A percentile compares a stretch with the other conserved stretches of the same genome.
Conservation (phyloP, 2,329 filamentous ascomycete species). For the Alternaria conjuncta region DNA sequence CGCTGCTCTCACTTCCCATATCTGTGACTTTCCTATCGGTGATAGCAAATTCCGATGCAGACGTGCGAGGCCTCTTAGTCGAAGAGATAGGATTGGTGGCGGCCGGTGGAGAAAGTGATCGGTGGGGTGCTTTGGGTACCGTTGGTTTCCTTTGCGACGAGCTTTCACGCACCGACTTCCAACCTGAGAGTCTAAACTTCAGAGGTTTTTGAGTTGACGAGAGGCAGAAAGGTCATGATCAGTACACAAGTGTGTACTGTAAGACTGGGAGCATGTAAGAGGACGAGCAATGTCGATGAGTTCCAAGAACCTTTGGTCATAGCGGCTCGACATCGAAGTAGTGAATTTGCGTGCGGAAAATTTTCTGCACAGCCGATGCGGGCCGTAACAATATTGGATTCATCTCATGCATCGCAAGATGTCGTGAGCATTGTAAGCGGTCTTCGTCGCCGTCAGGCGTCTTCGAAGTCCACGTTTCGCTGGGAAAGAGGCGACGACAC, state of each 20-base stretch:
- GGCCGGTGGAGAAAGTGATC: too few species aligned
- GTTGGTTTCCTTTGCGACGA: not conserved
- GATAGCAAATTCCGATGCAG: not conserved
- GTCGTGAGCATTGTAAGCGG: not conserved
- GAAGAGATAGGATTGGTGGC: too few species aligned
- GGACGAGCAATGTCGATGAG: not conserved
- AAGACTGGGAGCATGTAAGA: not conserved
- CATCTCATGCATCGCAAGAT: not conserved
- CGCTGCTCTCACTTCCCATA: not conserved
- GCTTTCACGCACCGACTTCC: not conserved
- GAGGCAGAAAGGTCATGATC: not conserved
- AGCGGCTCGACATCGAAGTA: too few species aligned
- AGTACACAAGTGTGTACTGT: not conserved
- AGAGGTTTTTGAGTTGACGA: too few species aligned
- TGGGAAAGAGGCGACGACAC: not conserved
- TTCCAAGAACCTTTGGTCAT: not conserved
- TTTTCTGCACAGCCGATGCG: not conserved
- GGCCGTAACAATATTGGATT: not conserved
- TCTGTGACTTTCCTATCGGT: not conserved
- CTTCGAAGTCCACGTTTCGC: not conserved
- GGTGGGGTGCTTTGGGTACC: not conserved
- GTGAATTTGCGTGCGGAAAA: not conserved
- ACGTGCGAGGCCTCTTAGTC: not conserved
- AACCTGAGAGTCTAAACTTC: rapidly evolving
- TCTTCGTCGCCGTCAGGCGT: not conserved